A percentile compares a stretch with the other conserved stretches of the same genome.
Conservation (phyloP, 495 filamentous ascomycete species). For the Cladorrhinum samala region DNA sequence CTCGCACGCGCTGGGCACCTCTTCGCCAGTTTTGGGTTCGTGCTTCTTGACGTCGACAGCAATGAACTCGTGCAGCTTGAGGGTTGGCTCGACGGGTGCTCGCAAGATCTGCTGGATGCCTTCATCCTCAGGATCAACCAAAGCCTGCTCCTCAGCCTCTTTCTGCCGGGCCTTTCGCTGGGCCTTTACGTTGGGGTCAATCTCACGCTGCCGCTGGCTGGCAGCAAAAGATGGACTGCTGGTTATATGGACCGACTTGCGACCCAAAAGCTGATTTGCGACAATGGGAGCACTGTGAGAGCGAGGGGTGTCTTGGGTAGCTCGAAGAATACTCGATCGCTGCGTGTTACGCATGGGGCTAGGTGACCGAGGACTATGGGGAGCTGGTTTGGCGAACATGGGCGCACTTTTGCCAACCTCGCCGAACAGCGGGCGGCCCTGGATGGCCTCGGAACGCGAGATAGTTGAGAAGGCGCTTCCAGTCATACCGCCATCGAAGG, state of each 20-base stretch:
- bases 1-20: slow-evolving; percentile 46
- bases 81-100: slow-evolving; percentile 42
- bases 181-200: slow-evolving; percentile 33
- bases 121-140: slow-evolving; percentile 54
- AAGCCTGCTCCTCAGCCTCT: slow-evolving; percentile 42
- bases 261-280: slow-evolving; percentile 40
- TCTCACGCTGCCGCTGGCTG: slow-evolving; percentile 11
- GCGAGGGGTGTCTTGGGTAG: slow-evolving; percentile 41
- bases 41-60: slow-evolving; percentile 20
- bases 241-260: slow-evolving; percentile 20
- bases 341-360: slow-evolving; percentile 61
- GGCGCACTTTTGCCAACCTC: slow-evolving; percentile 51
- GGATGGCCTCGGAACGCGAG: slow-evolving; percentile 41
- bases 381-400: slow-evolving; percentile 52
- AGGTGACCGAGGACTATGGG: slow-evolving; percentile 65
- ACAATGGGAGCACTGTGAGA: slow-evolving; percentile 53
- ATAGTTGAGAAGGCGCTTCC: slow-evolving; percentile 39
- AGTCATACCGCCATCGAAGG: slow-evolving; percentile 49
- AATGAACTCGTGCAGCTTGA: slow-evolving; percentile 54
- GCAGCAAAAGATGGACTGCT: slow-evolving; percentile 16
- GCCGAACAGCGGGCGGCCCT: slow-evolving; percentile 53
- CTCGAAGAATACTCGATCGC: slow-evolving; percentile 40
- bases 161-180: slow-evolving; percentile 38
- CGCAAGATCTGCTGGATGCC: slow-evolving; percentile 44
- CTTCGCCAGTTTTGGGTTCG: slow-evolving; percentile 59